Evolutionary conservation across 2,329 filamentous ascomycete species (phyloP).

Genomic region (Parasarocladium wereldwijsianum): DNA sequence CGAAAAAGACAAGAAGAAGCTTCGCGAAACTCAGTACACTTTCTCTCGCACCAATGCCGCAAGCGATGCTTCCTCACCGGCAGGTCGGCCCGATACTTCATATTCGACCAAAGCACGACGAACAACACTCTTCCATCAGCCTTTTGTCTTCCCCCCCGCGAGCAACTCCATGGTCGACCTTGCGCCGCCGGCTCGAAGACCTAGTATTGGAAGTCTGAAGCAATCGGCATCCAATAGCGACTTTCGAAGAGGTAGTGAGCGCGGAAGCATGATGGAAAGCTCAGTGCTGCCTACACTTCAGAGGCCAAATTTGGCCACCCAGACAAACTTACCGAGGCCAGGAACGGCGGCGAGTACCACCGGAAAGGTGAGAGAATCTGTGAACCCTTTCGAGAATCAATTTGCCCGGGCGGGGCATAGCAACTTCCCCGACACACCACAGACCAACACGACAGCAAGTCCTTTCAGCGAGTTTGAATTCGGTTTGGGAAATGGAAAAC

Average conservation of each 20-base stretch:
- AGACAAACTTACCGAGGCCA: no score
- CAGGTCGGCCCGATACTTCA: conserved; percentile 25
- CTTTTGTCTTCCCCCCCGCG: conserved; percentile 20
- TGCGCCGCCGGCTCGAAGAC: conserved; percentile 13
- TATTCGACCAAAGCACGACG: conserved; percentile 18
- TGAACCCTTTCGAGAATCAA: conserved; percentile 33
- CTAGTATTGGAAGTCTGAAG: conserved; percentile 14
- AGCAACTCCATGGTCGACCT: conserved; percentile 32
- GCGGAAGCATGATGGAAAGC: no score
- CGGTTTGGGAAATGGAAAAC: conserved; percentile 11
- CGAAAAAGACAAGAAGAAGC: conserved; percentile 14
- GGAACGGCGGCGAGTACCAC: conserved; percentile 19
- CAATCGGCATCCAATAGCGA: conserved; percentile 24
- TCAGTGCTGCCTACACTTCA: conserved; percentile 7
- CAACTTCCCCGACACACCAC: conserved; percentile 1
- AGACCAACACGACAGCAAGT: conserved; percentile 15
- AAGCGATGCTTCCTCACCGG: conserved; percentile 5
- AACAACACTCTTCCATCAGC: conserved; percentile 16
- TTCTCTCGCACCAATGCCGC: conserved; percentile 18
- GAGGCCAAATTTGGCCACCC: conserved; percentile 4
- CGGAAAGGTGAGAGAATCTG: conserved; percentile 23
- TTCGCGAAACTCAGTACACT: conserved; percentile 20
- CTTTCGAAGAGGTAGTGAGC: no score
- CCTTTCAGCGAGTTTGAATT: conserved; percentile 26
- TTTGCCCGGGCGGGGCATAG: conserved; percentile 9